phyloP scores from a whole-genome alignment of 305 asterid genomes.

The Solanum hybrid region DNA sequence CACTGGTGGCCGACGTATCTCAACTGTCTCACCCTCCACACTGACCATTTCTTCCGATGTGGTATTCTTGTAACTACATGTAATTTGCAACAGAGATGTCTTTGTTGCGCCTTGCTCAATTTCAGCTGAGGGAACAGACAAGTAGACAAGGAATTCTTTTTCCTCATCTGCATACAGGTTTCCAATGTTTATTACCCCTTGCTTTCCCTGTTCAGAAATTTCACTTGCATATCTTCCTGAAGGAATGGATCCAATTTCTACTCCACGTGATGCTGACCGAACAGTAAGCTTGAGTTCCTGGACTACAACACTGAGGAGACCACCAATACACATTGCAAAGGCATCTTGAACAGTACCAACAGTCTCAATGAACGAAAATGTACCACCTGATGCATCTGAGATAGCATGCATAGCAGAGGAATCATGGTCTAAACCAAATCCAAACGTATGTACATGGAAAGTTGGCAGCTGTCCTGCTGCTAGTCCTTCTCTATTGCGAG shows the following conservation, averaged over 20 bases:
- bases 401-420: conserved; percentile 23
- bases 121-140: conserved; percentile 15
- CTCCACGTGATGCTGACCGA: conserved; percentile 12
- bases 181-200: conserved; percentile 17
- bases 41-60: conserved; percentile 1
- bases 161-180: conserved; percentile 31
- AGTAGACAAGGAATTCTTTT: conserved; percentile 21
- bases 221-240: conserved; percentile 19
- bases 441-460: conserved; percentile 28
- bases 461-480: neutral
- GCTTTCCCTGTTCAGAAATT: conserved; percentile 12
- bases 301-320: conserved; percentile 27
- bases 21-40: conserved; percentile 15
- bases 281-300: conserved; percentile 17
- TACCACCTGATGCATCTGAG: conserved; percentile 33
- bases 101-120: neutral
- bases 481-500: neutral
- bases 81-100: conserved; percentile 13
- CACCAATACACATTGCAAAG: conserved; percentile 31
- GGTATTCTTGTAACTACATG: conserved; percentile 14
- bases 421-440: conserved; percentile 28
- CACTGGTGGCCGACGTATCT: conserved; percentile 19
- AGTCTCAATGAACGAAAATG: conserved; percentile 26
- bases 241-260: conserved; percentile 9
- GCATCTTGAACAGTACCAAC: conserved; percentile 24